Conservation (phyloP, 2,329 filamentous ascomycete genomes). For the Cercospora beticola region DNA sequence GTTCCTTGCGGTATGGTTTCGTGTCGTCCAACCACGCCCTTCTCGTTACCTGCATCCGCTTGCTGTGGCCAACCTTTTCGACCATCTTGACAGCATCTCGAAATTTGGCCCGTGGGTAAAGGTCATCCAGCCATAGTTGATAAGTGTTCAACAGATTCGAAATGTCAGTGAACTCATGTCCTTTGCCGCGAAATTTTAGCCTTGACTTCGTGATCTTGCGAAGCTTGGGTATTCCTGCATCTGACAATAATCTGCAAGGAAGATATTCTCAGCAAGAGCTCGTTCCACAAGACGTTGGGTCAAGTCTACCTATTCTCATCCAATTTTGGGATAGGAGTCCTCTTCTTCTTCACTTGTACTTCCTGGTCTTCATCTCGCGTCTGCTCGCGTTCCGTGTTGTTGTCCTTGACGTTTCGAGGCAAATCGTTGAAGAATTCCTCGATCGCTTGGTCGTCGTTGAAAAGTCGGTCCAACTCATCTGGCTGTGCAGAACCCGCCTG, state of each 20-base stretch:
- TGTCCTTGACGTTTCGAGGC: constrained; percentile 48
- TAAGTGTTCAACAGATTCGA: constrained; percentile 82
- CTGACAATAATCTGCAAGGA: constrained; percentile 69
- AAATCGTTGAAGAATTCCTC: constrained; percentile 51
- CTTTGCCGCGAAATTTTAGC: constrained; percentile 85
- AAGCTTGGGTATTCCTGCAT: constrained; percentile 79
- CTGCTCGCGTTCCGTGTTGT: constrained; percentile 43
- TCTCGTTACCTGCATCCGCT: constrained; percentile 70
- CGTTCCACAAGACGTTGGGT: neutral
- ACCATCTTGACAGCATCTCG: constrained; percentile 85
- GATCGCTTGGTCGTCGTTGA: constrained; percentile 69
- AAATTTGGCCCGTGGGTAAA: constrained; percentile 94
- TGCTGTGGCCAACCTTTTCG: constrained; percentile 88
- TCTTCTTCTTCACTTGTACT: constrained; percentile 75
- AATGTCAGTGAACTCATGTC: constrained; percentile 91
- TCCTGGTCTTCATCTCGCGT: constrained; percentile 77
- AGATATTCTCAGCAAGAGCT: constrained; percentile 3
- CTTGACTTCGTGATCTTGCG: constrained; percentile 66
- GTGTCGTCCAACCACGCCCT: constrained; percentile 81
- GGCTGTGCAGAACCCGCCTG: constrained; percentile 27
- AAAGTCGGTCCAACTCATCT: constrained; percentile 64
- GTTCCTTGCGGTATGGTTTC: constrained; percentile 49
- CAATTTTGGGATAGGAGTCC: constrained; percentile 77
- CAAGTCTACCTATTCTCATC: constrained; percentile 68
- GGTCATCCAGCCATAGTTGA: constrained; percentile 92